Conservation (phyloP, 306 rosid genomes). For the Casuarina equisetifolia region DNA sequence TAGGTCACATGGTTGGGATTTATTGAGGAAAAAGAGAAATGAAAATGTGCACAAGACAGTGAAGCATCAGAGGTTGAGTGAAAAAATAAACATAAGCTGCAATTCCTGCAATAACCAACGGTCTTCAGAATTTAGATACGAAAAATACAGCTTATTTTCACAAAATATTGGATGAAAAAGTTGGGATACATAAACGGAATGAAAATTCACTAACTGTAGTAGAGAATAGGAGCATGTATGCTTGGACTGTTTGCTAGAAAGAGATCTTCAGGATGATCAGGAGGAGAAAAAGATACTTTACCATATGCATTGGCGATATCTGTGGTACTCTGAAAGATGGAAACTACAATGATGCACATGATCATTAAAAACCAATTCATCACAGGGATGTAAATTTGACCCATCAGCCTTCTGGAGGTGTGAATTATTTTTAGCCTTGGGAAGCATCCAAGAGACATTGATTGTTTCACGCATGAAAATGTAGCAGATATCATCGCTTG, state of each 20-base stretch:
- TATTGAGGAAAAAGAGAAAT: conserved; percentile 4
- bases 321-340: conserved; percentile 80
- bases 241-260: neutral
- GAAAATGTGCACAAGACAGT: conserved; percentile 2
- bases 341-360: conserved; percentile 85
- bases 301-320: conserved; percentile 98
- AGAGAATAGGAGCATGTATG: neutral
- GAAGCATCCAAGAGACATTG: conserved; percentile 99
- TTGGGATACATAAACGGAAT: neutral
- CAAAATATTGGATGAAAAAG: conserved; percentile 10
- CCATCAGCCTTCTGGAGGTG: conserved; percentile 86
- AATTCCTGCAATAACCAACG: neutral
- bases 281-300: conserved; percentile 36
- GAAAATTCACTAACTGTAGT: neutral
- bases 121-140: neutral
- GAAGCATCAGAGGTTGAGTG: conserved; percentile 1
- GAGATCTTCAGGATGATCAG: conserved; percentile 10
- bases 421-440: conserved; percentile 95
- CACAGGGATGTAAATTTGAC: conserved; percentile 91
- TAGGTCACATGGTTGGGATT: neutral
- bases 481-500: conserved; percentile 99
- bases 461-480: conserved; percentile 91
- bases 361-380: conserved; percentile 89
- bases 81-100: neutral
- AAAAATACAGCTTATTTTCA: neutral